Evolutionary conservation across 1,284 basidiomycete species (phyloP), one percentile per base, ranked within the genome.

Genomic region (Austroboletus novae-zelandiae): DNA sequence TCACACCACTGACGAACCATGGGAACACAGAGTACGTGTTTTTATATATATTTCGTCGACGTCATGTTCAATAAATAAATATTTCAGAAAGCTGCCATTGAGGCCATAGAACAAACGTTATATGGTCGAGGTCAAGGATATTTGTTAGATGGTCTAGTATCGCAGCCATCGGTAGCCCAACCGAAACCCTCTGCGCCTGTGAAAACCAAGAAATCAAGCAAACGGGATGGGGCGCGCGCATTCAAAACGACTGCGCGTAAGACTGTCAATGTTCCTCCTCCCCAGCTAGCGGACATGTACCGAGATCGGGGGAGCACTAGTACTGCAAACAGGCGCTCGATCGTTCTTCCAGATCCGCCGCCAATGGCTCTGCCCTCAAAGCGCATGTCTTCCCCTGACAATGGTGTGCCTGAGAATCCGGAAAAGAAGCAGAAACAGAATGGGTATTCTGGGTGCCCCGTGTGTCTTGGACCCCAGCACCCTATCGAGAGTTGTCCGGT

Each of bases 21-120:
- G 78, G 59, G 80, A 84, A 61, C 73, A 77, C 44, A 72, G 86
- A 57, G 87, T 87, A 67, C 53, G 72, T 48, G 66, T 41, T 48
- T 11, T 25, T 40, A 9, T 17, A 46, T 20, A 31, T 23, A 32
- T 48, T 36, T 30, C 31, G 41, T 32, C 32, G 46, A 31, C 15
- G 13, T 50, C 14, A 29, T 31, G 29, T 18, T 51, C 45, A 39
- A 40, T 1, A 50, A 39, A 40, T 1, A 50, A 36, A 40, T 1
- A 49, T 54, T 17, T 40, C 55, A 89, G 86, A 71, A 66, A 56
- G 77, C 74, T 41, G 86, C 87, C 10, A 77, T 90, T 45, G 68
- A 71, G 37, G 78, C 79, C 4, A 89, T 90, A 55, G 86, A 89
- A 51, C 73, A 80, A 56, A 74, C 79, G 1, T 69, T 90, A 15